phyloP scores from a whole-genome alignment of 305 asterid genomes.

The Fraxinus velutina region DNA sequence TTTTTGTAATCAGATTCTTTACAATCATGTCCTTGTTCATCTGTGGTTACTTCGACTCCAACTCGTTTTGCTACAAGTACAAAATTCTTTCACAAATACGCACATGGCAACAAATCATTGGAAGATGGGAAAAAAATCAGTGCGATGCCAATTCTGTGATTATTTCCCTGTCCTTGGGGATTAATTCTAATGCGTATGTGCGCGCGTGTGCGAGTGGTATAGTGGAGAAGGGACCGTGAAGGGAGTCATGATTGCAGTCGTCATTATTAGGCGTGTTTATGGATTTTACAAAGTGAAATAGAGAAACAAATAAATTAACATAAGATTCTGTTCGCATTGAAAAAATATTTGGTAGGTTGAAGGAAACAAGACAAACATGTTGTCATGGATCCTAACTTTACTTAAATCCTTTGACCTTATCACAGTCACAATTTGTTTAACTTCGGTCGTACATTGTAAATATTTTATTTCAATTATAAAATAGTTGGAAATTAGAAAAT shows the following conservation, averaged over 20 bases:
- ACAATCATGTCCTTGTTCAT: constrained; percentile 1
- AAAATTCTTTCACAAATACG: no score
- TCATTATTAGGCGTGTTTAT: not conserved
- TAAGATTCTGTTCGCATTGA: not conserved
- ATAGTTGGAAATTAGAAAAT: no score
- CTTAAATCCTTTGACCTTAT: no score
- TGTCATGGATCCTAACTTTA: no score
- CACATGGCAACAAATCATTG: not conserved
- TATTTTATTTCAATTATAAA: no score
- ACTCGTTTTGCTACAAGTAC: not conserved
- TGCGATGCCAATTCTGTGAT: not conserved
- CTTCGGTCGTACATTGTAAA: no score
- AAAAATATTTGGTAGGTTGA: not conserved
- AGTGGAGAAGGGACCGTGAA: not conserved
- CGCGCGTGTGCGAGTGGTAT: not conserved
- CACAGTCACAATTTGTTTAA: no score
- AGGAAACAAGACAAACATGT: not conserved
- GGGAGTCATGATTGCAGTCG: not conserved
- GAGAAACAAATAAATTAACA: not conserved
- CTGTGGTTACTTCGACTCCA: not conserved
- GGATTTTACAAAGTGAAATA: not conserved
- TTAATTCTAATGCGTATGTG: not conserved
- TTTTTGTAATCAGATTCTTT: constrained; percentile 40
- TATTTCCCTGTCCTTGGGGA: not conserved
- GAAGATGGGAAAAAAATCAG: not conserved